A percentile compares a stretch with the other conserved stretches of the same genome.
Conservation (phyloP, 2,329 filamentous ascomycete genomes). For the Blastomyces silverae region DNA sequence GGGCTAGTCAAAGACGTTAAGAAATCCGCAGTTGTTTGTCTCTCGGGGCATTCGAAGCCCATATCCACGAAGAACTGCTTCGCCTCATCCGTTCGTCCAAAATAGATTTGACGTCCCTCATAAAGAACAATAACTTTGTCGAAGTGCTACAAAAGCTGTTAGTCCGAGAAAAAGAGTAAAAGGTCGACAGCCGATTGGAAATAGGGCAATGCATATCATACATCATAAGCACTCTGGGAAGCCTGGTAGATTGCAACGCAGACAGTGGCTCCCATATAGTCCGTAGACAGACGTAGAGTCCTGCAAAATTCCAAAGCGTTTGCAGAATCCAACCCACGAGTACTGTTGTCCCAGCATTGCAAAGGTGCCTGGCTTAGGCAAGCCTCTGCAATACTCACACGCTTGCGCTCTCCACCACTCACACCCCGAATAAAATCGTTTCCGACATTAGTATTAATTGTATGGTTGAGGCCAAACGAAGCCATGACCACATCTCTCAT, state of each 20-base stretch:
- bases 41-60: slow-evolving; percentile 65
- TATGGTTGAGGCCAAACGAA: slow-evolving; percentile 52
- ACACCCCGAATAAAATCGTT: slow-evolving; percentile 75
- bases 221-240: slow-evolving; percentile 68
- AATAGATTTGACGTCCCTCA: slow-evolving; percentile 67
- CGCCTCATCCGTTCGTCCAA: slow-evolving; percentile 61
- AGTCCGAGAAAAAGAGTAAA: slow-evolving; percentile 23
- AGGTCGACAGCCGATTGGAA: slow-evolving; percentile 11
- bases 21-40: slow-evolving; percentile 76
- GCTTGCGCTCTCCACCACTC: slow-evolving; percentile 71
- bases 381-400: slow-evolving; percentile 76
- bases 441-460: slow-evolving; percentile 75
- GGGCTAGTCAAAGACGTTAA: slow-evolving; percentile 75
- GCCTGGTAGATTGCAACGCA: slow-evolving; percentile 85
- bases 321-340: slow-evolving; percentile 61
- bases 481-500: slow-evolving; percentile 44
- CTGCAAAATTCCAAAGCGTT: slow-evolving; percentile 61
- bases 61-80: slow-evolving; percentile 68
- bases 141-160: slow-evolving; percentile 47
- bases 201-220: slow-evolving; percentile 24
- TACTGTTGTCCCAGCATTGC: slow-evolving; percentile 69
- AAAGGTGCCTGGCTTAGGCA: slow-evolving; percentile 68
- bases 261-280: slow-evolving; percentile 74
- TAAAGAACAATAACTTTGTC: slow-evolving; percentile 82
- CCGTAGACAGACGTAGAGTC: slow-evolving; percentile 70